Percentiles rank a stretch among this genome's conserved stretches.
Conservation (phyloP, 2,329 filamentous ascomycete species). For the Didymella glomerata region DNA sequence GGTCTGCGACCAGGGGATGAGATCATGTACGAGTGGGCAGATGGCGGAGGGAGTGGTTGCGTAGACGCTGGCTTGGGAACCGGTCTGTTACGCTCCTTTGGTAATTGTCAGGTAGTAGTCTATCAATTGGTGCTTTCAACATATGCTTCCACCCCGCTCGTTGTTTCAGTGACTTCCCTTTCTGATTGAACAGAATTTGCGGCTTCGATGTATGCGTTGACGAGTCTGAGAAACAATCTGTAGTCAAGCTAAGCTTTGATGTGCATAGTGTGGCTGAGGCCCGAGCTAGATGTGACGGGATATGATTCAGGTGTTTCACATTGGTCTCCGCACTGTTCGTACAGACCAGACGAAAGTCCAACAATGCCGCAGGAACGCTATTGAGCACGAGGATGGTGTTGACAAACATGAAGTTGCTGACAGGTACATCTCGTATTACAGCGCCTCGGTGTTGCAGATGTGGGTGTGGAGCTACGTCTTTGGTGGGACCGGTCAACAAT, state of each 20-base stretch:
- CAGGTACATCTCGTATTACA: too few relatives aligned
- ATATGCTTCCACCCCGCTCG: neutral
- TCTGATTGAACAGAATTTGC: neutral
- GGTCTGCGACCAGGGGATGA: conserved; percentile 17
- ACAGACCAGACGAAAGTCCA: neutral
- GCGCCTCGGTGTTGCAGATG: neutral
- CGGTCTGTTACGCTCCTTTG: conserved; percentile 30
- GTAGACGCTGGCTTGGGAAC: conserved; percentile 34
- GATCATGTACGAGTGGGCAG: conserved; percentile 10
- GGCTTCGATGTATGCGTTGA: neutral
- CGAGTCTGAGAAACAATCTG: neutral
- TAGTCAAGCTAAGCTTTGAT: conserved; percentile 15
- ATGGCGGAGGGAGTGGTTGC: conserved; percentile 17
- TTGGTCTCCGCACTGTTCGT: neutral
- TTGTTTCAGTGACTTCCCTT: neutral
- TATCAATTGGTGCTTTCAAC: conserved; percentile 10
- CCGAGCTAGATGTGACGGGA: neutral
- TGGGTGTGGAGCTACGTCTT: neutral
- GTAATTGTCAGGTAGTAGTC: conserved; percentile 17
- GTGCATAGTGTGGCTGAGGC: conserved; percentile 9
- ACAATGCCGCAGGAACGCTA: neutral
- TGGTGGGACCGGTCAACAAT: too few relatives aligned
- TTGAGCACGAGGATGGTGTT: neutral
- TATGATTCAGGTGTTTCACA: neutral
- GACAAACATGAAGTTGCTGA: neutral